Evolutionary conservation across 2,329 filamentous ascomycete species (phyloP).

Genomic region (Penicillium janthinellum): DNA sequence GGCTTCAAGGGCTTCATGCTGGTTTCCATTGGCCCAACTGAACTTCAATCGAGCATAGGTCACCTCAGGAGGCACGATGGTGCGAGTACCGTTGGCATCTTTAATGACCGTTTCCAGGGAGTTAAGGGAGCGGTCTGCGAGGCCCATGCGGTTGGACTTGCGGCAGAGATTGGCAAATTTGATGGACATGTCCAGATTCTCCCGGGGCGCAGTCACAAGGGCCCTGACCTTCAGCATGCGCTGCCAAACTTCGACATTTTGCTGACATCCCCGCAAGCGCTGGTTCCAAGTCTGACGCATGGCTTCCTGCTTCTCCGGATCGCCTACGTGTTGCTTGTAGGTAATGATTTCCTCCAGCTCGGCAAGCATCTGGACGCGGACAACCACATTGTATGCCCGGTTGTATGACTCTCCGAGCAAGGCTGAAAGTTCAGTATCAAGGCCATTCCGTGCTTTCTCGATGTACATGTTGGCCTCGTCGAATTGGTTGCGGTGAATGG

Average conservation of each 20-base stretch:
- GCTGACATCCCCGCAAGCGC: conserved; percentile 88
- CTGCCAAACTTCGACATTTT: conserved; percentile 98
- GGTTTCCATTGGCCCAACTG: conserved; percentile 81
- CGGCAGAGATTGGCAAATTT: conserved; percentile 98
- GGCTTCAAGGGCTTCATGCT: conserved; percentile 62
- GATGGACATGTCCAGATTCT: conserved; percentile 99
- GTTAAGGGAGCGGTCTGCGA: conserved; percentile 93
- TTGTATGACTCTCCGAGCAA: conserved; percentile 99
- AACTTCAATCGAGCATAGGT: conserved; percentile 98
- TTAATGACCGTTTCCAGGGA: conserved; percentile 76
- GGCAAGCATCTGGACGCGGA: conserved; percentile 97
- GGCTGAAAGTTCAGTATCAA: conserved; percentile 94
- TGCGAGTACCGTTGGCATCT: conserved; percentile 43
- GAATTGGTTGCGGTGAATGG: conserved; percentile 94
- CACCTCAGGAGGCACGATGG: conserved; percentile 67
- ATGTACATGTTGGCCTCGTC: conserved; percentile 87
- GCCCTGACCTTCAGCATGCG: conserved; percentile 94
- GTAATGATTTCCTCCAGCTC: conserved; percentile 97
- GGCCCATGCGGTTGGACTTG: conserved; percentile 89
- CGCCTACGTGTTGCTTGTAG: conserved; percentile 85
- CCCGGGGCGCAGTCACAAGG: conserved; percentile 84
- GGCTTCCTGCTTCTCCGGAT: conserved; percentile 82
- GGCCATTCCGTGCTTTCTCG: conserved; percentile 84
- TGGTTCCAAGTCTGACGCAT: conserved; percentile 96
- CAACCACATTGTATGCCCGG: conserved; percentile 94